phyloP scores from a whole-genome alignment of 176 grass and related monocot genomes.

The Hordeum marinum region DNA sequence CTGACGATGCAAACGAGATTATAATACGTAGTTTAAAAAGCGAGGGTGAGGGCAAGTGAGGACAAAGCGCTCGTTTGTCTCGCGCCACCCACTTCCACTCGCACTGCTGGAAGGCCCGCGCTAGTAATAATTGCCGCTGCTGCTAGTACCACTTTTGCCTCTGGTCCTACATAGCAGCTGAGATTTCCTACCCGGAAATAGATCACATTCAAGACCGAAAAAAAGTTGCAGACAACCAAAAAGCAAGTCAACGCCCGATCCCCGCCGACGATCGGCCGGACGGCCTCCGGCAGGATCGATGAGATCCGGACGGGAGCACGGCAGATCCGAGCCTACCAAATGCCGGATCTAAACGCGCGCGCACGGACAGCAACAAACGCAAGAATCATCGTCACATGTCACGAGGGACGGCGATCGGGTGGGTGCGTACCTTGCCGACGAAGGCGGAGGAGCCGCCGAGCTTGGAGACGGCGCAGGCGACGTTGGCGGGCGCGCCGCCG shows the following conservation, averaged over 20 bases:
- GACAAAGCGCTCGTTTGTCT: not conserved
- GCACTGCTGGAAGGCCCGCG: not conserved
- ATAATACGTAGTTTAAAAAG: not conserved
- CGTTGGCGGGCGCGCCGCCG: constrained; percentile 81
- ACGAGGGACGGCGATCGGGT: not conserved
- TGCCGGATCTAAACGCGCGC: not conserved
- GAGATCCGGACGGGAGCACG: not conserved
- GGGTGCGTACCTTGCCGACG: constrained; percentile 61
- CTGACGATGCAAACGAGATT: not conserved
- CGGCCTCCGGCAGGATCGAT: not conserved
- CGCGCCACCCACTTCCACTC: not conserved
- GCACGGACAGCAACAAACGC: not conserved
- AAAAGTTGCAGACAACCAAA: not conserved
- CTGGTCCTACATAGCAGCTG: too few species aligned
- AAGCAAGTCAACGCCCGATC: not conserved
- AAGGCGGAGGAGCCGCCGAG: constrained; percentile 74
- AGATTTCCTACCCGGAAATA: not conserved
- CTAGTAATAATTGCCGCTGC: not conserved
- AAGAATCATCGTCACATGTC: not conserved
- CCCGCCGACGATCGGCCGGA: not conserved
- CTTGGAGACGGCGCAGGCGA: constrained; percentile 74
- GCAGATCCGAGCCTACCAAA: not conserved
- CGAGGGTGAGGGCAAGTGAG: not conserved
- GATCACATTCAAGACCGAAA: not conserved
- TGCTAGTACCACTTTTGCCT: not conserved